Evolutionary conservation across 1,139 yeast species (phyloP).

Genomic region (Meyerozyma elateridarum): DNA sequence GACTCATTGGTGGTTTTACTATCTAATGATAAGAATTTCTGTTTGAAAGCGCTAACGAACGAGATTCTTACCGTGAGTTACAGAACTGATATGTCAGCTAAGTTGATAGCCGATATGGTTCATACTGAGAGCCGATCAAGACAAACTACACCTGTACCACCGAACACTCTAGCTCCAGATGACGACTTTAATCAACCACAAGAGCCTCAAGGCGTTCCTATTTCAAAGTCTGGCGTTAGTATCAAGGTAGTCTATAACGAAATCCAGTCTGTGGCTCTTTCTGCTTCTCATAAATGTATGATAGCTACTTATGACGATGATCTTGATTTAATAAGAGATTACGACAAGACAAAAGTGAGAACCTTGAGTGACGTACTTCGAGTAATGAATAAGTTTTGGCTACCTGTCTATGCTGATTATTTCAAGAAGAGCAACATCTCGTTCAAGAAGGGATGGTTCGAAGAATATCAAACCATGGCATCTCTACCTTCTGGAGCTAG

Average conservation of each 20-base stretch:
- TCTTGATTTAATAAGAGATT: constrained; percentile 43
- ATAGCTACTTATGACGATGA: constrained; percentile 56
- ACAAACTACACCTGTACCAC: too few species aligned
- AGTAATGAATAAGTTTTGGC: constrained; percentile 46
- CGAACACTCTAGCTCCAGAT: too few species aligned
- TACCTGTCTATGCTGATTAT: constrained; percentile 53
- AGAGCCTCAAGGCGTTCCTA: too few species aligned
- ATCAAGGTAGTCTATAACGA: constrained; percentile 30
- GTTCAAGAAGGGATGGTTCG: constrained; percentile 25
- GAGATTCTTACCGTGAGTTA: constrained; percentile 65
- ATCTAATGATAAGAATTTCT: constrained; percentile 80
- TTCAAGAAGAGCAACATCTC: constrained; percentile 19
- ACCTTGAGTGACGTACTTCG: constrained; percentile 40
- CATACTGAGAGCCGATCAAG: constrained; percentile 39
- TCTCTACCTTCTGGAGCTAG: too few species aligned
- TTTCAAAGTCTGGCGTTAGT: too few species aligned
- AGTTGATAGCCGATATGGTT: constrained; percentile 49
- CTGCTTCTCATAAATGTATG: constrained; percentile 52
- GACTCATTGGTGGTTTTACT: constrained; percentile 54
- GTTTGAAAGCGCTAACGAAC: constrained; percentile 70
- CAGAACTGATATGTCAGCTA: constrained; percentile 55
- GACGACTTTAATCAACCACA: too few species aligned
- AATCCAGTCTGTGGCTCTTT: constrained; percentile 35
- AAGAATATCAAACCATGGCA: constrained; percentile 14
- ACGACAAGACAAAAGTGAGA: constrained; percentile 28